A percentile compares a stretch with the other conserved stretches of the same genome.
Conservation (phyloP, 2,329 filamentous ascomycete species). For the Emericellopsis cladophorae region DNA sequence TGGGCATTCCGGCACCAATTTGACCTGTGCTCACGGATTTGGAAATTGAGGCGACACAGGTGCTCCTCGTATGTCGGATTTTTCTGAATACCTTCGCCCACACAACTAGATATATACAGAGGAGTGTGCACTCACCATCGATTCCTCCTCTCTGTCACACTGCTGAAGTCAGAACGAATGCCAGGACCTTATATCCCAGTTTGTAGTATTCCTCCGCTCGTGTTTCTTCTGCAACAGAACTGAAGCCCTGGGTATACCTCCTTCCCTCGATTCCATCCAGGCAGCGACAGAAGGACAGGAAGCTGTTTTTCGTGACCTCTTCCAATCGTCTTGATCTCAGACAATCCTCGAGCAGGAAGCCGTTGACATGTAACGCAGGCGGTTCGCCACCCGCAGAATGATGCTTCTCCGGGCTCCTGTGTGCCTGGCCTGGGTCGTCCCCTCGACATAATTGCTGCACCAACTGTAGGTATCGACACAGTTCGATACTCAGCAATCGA, state of each 20-base stretch:
- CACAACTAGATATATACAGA: too few species aligned
- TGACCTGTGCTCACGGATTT: too few species aligned
- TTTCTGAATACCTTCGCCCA: too few species aligned
- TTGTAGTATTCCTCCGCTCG: slow-evolving; percentile 24
- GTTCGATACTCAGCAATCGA: slow-evolving; percentile 45
- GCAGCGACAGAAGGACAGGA: slow-evolving; percentile 20
- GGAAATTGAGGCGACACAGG: too few species aligned
- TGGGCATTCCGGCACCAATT: too few species aligned
- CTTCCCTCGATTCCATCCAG: slow-evolving; percentile 36
- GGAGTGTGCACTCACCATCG: too few species aligned
- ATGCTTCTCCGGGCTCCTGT: slow-evolving; percentile 31
- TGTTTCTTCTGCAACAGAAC: slow-evolving; percentile 5
- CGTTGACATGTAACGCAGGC: slow-evolving; percentile 47
- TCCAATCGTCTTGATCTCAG: slow-evolving; percentile 32
- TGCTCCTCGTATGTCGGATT: too few species aligned
- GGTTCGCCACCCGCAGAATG: slow-evolving; percentile 23
- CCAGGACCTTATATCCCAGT: slow-evolving; percentile 40
- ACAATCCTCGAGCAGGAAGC: slow-evolving; percentile 48
- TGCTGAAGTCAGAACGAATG: slow-evolving; percentile 37
- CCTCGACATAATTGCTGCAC: slow-evolving; percentile 48
- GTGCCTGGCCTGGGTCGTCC: slow-evolving; percentile 16
- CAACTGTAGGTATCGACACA: slow-evolving; percentile 59
- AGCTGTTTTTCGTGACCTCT: slow-evolving; percentile 13
- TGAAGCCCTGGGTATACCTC: slow-evolving; percentile 20
- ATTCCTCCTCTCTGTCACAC: slow-evolving; percentile 18